phyloP scores from a whole-genome alignment of 2,329 filamentous ascomycete genomes.

The Phaeosphaeria sp. region DNA sequence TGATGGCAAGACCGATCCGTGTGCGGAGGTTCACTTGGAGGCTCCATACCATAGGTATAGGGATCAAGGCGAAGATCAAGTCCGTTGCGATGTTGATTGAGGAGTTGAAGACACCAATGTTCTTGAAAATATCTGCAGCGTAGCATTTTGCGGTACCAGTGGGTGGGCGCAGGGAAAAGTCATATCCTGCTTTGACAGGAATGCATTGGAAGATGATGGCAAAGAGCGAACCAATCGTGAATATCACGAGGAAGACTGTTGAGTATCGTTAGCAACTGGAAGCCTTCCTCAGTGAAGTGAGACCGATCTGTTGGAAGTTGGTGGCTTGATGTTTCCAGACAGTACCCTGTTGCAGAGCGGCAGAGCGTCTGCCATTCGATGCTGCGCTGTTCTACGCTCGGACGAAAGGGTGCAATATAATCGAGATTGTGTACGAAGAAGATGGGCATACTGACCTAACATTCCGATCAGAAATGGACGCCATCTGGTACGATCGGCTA shows the following conservation, averaged over 20 bases:
- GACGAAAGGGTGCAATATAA: not conserved
- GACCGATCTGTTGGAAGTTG: not conserved
- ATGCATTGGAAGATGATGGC: constrained; percentile 38
- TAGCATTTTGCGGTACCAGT: constrained; percentile 30
- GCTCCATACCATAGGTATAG: constrained; percentile 52
- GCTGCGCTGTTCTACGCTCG: not conserved
- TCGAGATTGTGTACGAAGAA: not conserved
- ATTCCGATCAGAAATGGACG: constrained; percentile 51
- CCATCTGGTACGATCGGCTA: constrained; percentile 44
- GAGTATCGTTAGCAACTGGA: not conserved
- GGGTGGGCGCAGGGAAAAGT: constrained; percentile 35
- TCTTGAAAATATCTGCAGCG: constrained; percentile 50
- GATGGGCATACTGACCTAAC: constrained; percentile 45
- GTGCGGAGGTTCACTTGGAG: constrained; percentile 52
- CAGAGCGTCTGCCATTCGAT: not conserved
- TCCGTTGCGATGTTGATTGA: constrained; percentile 50
- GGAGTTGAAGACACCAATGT: constrained; percentile 57
- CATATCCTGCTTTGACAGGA: constrained; percentile 55
- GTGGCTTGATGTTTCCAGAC: not conserved
- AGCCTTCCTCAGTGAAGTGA: not conserved
- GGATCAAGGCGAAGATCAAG: constrained; percentile 50
- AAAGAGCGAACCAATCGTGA: constrained; percentile 30
- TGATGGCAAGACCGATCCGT: constrained; percentile 43
- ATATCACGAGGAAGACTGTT: constrained; percentile 14
- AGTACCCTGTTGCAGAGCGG: not conserved